phyloP scores from a whole-genome alignment of 768 basidiomycete genomes.

The Pilatotrama ljubarskyi region DNA sequence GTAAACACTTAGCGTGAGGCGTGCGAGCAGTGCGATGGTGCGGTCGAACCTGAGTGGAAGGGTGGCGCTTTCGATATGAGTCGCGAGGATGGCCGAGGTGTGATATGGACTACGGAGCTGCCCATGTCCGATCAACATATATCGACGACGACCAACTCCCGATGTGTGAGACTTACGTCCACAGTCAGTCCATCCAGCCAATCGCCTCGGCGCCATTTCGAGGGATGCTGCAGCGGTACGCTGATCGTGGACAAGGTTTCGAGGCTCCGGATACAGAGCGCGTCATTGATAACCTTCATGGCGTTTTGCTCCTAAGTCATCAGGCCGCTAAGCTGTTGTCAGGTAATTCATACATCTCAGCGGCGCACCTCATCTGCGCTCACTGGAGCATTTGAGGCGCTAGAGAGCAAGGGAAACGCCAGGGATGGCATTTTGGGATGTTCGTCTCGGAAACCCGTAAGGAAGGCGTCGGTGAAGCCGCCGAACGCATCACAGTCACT shows the following conservation, averaged over 20 bases:
- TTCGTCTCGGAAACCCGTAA: slow-evolving; percentile 67
- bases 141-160: background rate
- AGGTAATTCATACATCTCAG: slow-evolving; percentile 14
- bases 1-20: background rate
- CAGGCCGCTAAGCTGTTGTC: slow-evolving; percentile 28
- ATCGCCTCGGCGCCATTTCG: slow-evolving; percentile 20
- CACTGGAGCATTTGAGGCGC: slow-evolving; percentile 34
- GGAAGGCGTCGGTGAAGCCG: slow-evolving; percentile 58
- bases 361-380: slow-evolving; percentile 47
- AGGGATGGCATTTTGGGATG: slow-evolving; percentile 61
- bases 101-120: slow-evolving; percentile 32
- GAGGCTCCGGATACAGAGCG: slow-evolving; percentile 42
- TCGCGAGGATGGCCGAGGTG: slow-evolving; percentile 37
- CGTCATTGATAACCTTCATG: slow-evolving; percentile 57
- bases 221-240: slow-evolving; percentile 34
- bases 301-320: slow-evolving; percentile 33
- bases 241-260: slow-evolving; percentile 32
- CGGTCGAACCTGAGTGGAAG: slow-evolving; percentile 33
- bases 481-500: slow-evolving; percentile 66
- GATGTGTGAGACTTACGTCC: slow-evolving; percentile 25
- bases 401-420: slow-evolving; percentile 58
- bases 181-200: slow-evolving; percentile 32
- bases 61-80: slow-evolving; percentile 39
- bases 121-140: background rate
- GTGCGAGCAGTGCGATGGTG: background rate